These are phyloP conservation scores for Stagonosporopsis vannaccii DNA, from an alignment of 2,329 filamentous ascomycete species.

Conservation along the genomic window DNA sequence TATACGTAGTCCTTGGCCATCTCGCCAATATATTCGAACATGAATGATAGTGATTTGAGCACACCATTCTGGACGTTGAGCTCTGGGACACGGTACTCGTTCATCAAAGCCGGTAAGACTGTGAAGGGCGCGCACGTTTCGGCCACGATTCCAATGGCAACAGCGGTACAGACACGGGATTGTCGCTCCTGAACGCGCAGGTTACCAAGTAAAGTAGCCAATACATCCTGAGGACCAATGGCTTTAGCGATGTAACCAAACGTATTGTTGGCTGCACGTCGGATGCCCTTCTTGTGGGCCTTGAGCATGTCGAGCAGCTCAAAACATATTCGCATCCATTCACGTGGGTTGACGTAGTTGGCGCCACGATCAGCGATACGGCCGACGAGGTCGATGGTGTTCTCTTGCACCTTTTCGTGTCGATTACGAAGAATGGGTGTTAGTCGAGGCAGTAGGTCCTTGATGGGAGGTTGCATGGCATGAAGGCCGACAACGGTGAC, in stretches of 20 bases:
- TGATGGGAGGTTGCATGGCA: conserved; percentile 98
- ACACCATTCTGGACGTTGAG: conserved; percentile 99
- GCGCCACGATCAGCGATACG: conserved; percentile 97
- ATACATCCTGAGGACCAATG: conserved; percentile 95
- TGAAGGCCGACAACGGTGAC: conserved; percentile 98
- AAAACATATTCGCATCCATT: conserved; percentile 99
- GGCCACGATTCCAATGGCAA: conserved; percentile 97
- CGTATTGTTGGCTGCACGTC: conserved; percentile 97
- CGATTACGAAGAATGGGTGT: conserved; percentile 98
- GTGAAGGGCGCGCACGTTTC: conserved; percentile 99
- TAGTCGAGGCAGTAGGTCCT: conserved; percentile 89
- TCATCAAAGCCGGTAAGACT: conserved; percentile 98
- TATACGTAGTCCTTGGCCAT: conserved; percentile 99
- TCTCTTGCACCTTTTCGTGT: conserved; percentile 99
- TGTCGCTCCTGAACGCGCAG: conserved; percentile 96
- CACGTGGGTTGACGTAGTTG: conserved; percentile 93
- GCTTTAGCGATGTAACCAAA: conserved; percentile 99
- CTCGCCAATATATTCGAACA: conserved; percentile 99
- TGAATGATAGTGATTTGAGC: conserved; percentile 93
- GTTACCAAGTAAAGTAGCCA: conserved; percentile 95
- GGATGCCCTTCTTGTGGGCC: conserved; percentile 99
- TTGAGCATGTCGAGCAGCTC: conserved; percentile 99
- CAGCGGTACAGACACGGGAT: conserved; percentile 96
- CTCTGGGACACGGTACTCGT: conserved; percentile 97
- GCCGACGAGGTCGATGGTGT: conserved; percentile 96